Percentiles rank a stretch among this genome's conserved stretches.
Evolutionary conservation across 2,329 filamentous ascomycete species (phyloP).

Genomic region (Sporothrix humicola): DNA sequence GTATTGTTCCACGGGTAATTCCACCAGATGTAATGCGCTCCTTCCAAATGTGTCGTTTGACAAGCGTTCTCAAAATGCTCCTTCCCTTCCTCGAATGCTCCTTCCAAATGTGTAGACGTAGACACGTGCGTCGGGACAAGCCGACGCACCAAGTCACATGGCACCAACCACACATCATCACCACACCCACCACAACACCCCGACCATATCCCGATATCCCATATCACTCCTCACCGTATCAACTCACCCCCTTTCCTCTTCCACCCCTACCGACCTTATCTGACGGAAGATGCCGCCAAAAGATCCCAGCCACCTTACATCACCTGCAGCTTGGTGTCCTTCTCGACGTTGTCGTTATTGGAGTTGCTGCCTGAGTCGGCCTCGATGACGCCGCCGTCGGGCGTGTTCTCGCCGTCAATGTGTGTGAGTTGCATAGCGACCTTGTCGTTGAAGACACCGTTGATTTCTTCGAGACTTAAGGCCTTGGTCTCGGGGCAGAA

Average conservation of each 20-base stretch:
- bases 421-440: slow-evolving; percentile 16
- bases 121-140: background rate
- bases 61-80: too few species aligned
- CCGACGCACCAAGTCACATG: too few species aligned
- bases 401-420: background rate
- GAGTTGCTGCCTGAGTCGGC: background rate
- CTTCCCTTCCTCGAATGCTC: too few species aligned
- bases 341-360: background rate
- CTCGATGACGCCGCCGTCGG: background rate
- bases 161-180: background rate
- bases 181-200: background rate
- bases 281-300: too few species aligned
- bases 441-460: slow-evolving; percentile 26
- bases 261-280: background rate
- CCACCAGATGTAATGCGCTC: too few species aligned
- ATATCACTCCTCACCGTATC: background rate
- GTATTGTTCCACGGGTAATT: background rate
- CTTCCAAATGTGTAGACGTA: background rate
- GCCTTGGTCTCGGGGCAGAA: slow-evolving; percentile 31
- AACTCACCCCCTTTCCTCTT: background rate
- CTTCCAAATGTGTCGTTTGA: too few species aligned
- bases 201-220: background rate
- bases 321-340: background rate
- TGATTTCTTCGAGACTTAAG: slow-evolving; percentile 22
- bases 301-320: background rate